These are phyloP conservation scores for Candida sanyiensis DNA, from an alignment of 805 yeast genomes.

Conservation along the genomic window DNA sequence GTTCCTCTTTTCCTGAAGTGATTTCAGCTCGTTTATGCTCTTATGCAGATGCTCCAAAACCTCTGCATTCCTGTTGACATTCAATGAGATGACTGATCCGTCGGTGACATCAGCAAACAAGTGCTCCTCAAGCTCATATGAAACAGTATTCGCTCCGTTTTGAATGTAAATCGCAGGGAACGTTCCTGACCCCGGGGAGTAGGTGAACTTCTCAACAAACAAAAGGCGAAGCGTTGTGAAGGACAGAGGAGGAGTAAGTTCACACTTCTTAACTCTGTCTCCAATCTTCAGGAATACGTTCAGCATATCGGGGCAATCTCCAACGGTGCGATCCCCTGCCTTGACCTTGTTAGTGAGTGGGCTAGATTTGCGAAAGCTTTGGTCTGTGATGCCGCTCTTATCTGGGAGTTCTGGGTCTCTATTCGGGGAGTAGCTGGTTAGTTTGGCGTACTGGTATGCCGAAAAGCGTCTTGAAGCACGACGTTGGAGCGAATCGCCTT, in stretches of 20 bases:
- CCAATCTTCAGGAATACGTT: conserved; percentile 42
- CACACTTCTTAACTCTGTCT: conserved; percentile 50
- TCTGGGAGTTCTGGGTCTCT: conserved; percentile 26
- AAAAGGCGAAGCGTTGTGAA: conserved; percentile 51
- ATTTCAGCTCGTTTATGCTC: conserved; percentile 18
- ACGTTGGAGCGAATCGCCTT: conserved; percentile 77
- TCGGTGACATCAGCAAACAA: conserved; percentile 49
- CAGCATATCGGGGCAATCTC: background rate
- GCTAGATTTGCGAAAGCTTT: conserved; percentile 15
- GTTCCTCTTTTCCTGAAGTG: conserved; percentile 12
- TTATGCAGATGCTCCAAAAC: conserved; percentile 13
- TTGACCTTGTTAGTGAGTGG: conserved; percentile 5
- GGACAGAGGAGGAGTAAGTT: conserved; percentile 26
- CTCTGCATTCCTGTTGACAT: conserved; percentile 36
- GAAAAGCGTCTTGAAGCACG: conserved; percentile 92
- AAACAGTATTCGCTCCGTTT: conserved; percentile 51
- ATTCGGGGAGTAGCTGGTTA: conserved; percentile 42
- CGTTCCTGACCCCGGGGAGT: conserved; percentile 61
- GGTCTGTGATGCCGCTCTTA: conserved; percentile 15
- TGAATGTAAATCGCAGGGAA: conserved; percentile 78
- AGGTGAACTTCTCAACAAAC: conserved; percentile 84
- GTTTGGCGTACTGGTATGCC: conserved; percentile 84
- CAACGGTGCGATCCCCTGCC: background rate
- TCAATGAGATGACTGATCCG: conserved; percentile 56
- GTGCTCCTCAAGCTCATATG: conserved; percentile 77